Evolutionary conservation across 1,139 yeast genomes (phyloP).

Genomic region (Saccharomyces hybrid): DNA sequence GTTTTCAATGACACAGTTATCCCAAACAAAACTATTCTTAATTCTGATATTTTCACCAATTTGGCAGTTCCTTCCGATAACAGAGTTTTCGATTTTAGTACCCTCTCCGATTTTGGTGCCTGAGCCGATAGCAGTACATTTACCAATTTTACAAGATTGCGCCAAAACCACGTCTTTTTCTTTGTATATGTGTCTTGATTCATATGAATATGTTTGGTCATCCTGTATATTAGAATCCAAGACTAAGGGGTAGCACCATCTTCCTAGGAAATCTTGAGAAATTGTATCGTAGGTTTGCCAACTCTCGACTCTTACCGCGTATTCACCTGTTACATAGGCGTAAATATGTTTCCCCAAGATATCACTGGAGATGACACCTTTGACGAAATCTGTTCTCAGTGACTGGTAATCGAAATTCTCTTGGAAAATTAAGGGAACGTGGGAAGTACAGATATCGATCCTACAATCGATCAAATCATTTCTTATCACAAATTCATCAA

Average conservation of each 20-base stretch:
- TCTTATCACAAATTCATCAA: conserved; percentile 69
- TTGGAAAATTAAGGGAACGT: conserved; percentile 90
- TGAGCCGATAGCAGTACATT: conserved; percentile 71
- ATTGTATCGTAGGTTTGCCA: conserved; percentile 90
- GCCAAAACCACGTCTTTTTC: conserved; percentile 78
- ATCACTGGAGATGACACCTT: conserved; percentile 86
- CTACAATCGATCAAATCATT: conserved; percentile 95
- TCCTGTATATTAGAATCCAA: conserved; percentile 75
- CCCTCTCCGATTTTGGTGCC: conserved; percentile 57
- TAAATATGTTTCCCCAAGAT: conserved; percentile 84
- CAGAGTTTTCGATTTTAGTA: conserved; percentile 50
- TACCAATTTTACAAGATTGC: conserved; percentile 78
- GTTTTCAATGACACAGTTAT: conserved; percentile 65
- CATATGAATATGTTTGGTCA: conserved; percentile 68
- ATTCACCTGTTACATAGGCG: conserved; percentile 69
- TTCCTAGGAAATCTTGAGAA: conserved; percentile 79
- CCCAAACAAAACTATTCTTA: conserved; percentile 79
- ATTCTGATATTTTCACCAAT: conserved; percentile 73
- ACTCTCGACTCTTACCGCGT: conserved; percentile 90
- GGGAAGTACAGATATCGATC: conserved; percentile 90
- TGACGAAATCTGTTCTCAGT: conserved; percentile 78
- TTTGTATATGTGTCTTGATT: conserved; percentile 78
- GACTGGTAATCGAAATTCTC: conserved; percentile 93
- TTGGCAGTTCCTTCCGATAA: conserved; percentile 75
- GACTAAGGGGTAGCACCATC: conserved; percentile 89